Evolutionary conservation across 1,284 basidiomycete species (phyloP).

Genomic region (Retiboletus flavoniger): DNA sequence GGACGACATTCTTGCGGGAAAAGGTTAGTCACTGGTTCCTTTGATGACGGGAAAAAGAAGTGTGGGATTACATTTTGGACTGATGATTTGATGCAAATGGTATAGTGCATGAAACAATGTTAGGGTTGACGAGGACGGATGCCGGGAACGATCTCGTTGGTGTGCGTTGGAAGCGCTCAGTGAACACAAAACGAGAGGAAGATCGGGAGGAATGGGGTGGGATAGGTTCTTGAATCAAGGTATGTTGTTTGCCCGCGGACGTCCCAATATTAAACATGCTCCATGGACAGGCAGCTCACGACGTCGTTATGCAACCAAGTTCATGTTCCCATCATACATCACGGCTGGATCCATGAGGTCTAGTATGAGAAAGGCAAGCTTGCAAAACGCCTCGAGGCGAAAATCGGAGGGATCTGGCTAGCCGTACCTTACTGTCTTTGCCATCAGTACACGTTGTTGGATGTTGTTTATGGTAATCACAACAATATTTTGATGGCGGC

Average conservation of each 20-base stretch:
- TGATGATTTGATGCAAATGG: neutral
- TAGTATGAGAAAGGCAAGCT: neutral
- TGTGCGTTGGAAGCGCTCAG: conserved; percentile 11
- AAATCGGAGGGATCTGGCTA: neutral
- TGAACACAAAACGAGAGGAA: conserved; percentile 10
- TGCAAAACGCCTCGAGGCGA: conserved; percentile 5
- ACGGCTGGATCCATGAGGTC: neutral
- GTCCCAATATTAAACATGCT: too few species aligned
- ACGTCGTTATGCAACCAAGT: conserved; percentile 1
- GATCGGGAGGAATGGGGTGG: conserved; percentile 29
- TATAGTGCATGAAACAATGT: conserved; percentile 51
- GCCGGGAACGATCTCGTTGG: conserved; percentile 45
- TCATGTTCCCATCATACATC: neutral
- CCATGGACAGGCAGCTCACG: neutral
- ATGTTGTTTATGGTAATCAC: neutral
- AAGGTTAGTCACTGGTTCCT: conserved; percentile 49
- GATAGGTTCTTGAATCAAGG: conserved; percentile 19
- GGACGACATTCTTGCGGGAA: conserved; percentile 74
- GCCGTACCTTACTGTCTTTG: neutral
- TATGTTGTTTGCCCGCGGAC: neutral
- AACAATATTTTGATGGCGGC: neutral
- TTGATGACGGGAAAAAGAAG: neutral
- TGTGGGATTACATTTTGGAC: neutral
- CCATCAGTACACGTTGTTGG: conserved; percentile 15
- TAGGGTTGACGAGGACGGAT: conserved; percentile 50